These are phyloP conservation scores for Boletus rubropictus DNA, from an alignment of 768 basidiomycete genomes.

Conservation along the genomic window DNA sequence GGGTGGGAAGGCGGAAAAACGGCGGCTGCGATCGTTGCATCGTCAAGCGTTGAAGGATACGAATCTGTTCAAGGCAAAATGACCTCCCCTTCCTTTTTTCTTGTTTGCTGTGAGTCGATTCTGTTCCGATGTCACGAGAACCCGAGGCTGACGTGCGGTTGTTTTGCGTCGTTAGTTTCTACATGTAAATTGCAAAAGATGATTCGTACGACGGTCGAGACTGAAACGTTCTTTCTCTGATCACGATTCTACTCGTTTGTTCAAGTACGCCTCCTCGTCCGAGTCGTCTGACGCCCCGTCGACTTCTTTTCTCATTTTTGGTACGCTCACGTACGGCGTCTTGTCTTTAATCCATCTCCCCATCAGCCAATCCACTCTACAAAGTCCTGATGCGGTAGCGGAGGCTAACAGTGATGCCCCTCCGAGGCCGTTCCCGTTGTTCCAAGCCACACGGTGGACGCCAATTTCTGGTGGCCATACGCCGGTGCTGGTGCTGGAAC, in stretches of 20 bases:
- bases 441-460: slow-evolving; percentile 79
- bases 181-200: background rate
- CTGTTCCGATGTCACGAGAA: background rate
- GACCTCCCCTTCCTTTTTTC: background rate
- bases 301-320: slow-evolving; percentile 57
- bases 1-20: slow-evolving; percentile 59
- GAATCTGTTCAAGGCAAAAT: slow-evolving; percentile 86
- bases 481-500: slow-evolving; percentile 41
- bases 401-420: slow-evolving; percentile 62
- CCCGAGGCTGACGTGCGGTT: background rate
- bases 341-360: slow-evolving; percentile 70
- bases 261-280: slow-evolving; percentile 18
- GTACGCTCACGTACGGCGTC: slow-evolving; percentile 60
- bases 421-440: slow-evolving; percentile 63
- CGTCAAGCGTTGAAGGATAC: slow-evolving; percentile 68
- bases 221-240: too few species aligned
- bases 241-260: background rate
- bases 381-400: slow-evolving; percentile 79
- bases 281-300: slow-evolving; percentile 35
- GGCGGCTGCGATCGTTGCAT: slow-evolving; percentile 53
- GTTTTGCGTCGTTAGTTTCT: background rate
- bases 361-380: slow-evolving; percentile 73
- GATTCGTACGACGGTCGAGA: too few species aligned
- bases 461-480: slow-evolving; percentile 79
- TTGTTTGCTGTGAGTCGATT: background rate